Evolutionary conservation across 352 stramenopile genomes (phyloP), one percentile per base, ranked within the genome.

Genomic region (Pythium sukuiense): DNA sequence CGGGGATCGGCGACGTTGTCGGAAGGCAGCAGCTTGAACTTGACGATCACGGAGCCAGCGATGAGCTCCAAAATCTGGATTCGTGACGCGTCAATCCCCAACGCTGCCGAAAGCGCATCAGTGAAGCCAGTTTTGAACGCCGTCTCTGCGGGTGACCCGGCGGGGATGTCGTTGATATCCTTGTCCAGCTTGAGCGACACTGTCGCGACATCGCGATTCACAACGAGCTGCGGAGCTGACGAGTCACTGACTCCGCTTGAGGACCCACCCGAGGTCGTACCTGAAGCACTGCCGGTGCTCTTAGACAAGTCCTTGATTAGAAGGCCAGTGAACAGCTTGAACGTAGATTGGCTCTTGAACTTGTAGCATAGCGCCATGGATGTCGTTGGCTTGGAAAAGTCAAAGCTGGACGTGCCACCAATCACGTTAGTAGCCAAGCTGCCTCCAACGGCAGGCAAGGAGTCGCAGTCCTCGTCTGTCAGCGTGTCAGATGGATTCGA

Each of bases 21-120:
- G 0, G 81, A 89, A 4, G 82, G 62, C 16, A 86, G 26, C 16
- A 92, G 58, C 43, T 81, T 59, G 58, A 92, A 92, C 6, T 80
- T 77, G 12, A 92, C 84, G 37, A 91, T 71, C 4, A 92, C 79
- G 0, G 82, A 92, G 6, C 84, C 84, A 35, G 77, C 70, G 18
- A 77, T 53, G 1, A 92, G 33, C 11, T 70, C 74, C 2, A 76
- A 68, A 35, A 92, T 88, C 32, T 79, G 67, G 26, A 92, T 80
- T 6, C 82, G 70, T 26, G 81, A 71, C 2, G 71, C 11, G 26
- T 80, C 77, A 43, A 91, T 87, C 7, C 71, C 71, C 9, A 90
- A 58, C 2, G 81, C 81, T 0, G 30, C 58, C 5, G 76, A 68
- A 4, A 92, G 26, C 0, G 75, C 63, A 16, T 58, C 24, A 0